These are phyloP conservation scores for Penicillium sclerotiorum DNA, from an alignment of 2,329 filamentous ascomycete species.

Conservation along the genomic window DNA sequence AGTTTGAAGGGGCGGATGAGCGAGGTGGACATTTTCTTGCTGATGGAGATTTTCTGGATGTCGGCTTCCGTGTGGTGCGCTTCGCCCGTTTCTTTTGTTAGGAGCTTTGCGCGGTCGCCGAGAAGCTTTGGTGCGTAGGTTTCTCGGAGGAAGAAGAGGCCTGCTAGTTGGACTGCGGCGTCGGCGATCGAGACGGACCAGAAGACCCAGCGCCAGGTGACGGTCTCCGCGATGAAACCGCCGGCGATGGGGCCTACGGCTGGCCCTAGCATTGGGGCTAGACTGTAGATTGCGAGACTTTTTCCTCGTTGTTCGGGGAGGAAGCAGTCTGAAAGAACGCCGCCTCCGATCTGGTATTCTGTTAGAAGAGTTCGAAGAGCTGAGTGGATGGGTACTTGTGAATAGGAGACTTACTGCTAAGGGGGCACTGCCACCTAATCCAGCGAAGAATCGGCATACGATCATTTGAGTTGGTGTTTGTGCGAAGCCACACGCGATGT, in stretches of 20 bases:
- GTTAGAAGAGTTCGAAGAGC: not conserved
- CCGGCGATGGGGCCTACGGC: conserved; percentile 67
- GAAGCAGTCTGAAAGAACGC: conserved; percentile 61
- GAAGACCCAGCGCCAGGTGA: conserved; percentile 74
- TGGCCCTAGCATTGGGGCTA: conserved; percentile 67
- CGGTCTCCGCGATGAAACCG: conserved; percentile 65
- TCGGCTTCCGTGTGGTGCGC: conserved; percentile 45
- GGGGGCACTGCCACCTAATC: conserved; percentile 61
- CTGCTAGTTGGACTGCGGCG: conserved; percentile 62
- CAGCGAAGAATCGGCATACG: conserved; percentile 60
- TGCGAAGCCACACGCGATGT: conserved; percentile 61
- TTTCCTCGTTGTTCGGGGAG: conserved; percentile 63
- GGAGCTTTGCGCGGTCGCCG: conserved; percentile 57
- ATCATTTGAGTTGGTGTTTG: conserved; percentile 58
- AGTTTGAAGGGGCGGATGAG: conserved; percentile 60
- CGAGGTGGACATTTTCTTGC: conserved; percentile 39
- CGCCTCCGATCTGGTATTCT: conserved; percentile 46
- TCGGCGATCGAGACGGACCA: conserved; percentile 67
- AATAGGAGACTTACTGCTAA: conserved; percentile 46
- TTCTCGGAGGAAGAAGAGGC: conserved; percentile 65
- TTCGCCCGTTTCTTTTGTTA: conserved; percentile 45
- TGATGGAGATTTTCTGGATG: conserved; percentile 36
- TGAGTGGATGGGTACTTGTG: not conserved
- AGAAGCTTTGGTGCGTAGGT: conserved; percentile 69
- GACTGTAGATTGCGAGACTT: conserved; percentile 64